phyloP scores from a whole-genome alignment of 2,329 filamentous ascomycete species.

The Grosmannia huntii region DNA sequence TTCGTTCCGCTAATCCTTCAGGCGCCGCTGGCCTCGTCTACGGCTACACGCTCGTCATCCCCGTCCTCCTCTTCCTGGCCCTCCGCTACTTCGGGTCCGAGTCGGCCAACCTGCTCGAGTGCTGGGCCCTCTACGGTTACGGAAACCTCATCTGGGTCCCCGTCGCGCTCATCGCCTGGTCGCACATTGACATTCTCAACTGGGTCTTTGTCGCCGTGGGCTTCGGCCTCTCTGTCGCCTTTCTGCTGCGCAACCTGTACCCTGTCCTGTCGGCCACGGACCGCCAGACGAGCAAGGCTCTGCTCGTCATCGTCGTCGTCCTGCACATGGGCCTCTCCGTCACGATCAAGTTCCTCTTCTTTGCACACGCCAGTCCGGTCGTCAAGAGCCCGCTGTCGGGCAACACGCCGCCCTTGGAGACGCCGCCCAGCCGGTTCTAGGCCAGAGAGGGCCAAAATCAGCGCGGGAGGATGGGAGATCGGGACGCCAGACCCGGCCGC shows the following conservation, averaged over 20 bases:
- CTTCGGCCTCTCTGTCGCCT: constrained; percentile 69
- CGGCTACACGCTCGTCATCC: constrained; percentile 83
- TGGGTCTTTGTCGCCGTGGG: constrained; percentile 86
- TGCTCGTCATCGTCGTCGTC: constrained; percentile 71
- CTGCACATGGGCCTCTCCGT: constrained; percentile 84
- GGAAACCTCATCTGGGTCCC: constrained; percentile 95
- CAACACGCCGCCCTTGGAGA: neutral
- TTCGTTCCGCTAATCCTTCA: constrained; percentile 18
- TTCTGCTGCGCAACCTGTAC: constrained; percentile 75
- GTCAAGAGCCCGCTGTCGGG: neutral
- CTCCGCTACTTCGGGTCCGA: constrained; percentile 94
- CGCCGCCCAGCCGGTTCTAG: neutral
- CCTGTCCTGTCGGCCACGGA: constrained; percentile 90
- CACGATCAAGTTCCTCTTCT: constrained; percentile 94
- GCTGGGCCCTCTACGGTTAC: constrained; percentile 92
- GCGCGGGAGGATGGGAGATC: neutral
- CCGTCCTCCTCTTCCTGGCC: constrained; percentile 72
- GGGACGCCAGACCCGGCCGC: too few relatives aligned
- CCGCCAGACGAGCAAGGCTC: constrained; percentile 75
- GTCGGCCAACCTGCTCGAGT: constrained; percentile 84
- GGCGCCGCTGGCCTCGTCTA: constrained; percentile 86
- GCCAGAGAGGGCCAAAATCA: neutral
- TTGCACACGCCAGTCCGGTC: constrained; percentile 60
- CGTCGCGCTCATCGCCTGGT: constrained; percentile 86
- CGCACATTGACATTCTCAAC: constrained; percentile 73